phyloP scores from a whole-genome alignment of 345 rosid species.

The Mangifera indica region DNA sequence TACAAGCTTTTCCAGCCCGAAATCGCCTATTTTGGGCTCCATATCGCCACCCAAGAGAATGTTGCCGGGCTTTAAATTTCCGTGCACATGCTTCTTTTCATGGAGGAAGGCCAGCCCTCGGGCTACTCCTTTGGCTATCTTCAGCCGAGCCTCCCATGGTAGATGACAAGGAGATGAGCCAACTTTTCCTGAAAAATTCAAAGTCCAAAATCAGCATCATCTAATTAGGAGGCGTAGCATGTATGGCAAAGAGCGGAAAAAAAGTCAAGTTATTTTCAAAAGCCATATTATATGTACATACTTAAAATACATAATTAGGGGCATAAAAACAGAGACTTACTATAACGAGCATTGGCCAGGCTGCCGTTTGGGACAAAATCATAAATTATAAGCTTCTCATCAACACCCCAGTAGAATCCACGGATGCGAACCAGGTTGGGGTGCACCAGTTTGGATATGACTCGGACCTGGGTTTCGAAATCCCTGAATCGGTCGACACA shows the following conservation, averaged over 20 bases:
- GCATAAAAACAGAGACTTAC: constrained; percentile 40
- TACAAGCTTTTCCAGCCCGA: constrained; percentile 78
- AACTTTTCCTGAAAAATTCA: constrained; percentile 56
- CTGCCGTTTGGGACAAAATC: constrained; percentile 86
- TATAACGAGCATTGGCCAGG: constrained; percentile 84
- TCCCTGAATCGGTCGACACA: constrained; percentile 77
- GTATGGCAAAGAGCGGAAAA: not conserved
- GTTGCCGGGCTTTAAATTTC: constrained; percentile 85
- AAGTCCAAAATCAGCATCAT: constrained; percentile 1
- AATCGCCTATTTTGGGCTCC: constrained; percentile 86
- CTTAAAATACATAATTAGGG: no score
- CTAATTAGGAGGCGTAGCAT: not conserved
- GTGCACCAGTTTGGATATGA: constrained; percentile 75
- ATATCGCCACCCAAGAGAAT: constrained; percentile 67
- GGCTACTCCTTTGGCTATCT: constrained; percentile 75
- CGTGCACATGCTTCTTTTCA: constrained; percentile 86
- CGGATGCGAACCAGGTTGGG: constrained; percentile 85
- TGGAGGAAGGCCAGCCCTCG: constrained; percentile 79
- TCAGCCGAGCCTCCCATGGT: constrained; percentile 86
- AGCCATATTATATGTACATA: no score
- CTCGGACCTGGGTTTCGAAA: constrained; percentile 78
- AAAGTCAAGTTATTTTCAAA: not conserved
- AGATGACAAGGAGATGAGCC: constrained; percentile 83
- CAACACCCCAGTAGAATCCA: constrained; percentile 78
- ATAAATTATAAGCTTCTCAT: constrained; percentile 77